A percentile compares a stretch with the other conserved stretches of the same genome.
Evolutionary conservation across 1,139 yeast species (phyloP).

Genomic region (Groenewaldozyma sp.): DNA sequence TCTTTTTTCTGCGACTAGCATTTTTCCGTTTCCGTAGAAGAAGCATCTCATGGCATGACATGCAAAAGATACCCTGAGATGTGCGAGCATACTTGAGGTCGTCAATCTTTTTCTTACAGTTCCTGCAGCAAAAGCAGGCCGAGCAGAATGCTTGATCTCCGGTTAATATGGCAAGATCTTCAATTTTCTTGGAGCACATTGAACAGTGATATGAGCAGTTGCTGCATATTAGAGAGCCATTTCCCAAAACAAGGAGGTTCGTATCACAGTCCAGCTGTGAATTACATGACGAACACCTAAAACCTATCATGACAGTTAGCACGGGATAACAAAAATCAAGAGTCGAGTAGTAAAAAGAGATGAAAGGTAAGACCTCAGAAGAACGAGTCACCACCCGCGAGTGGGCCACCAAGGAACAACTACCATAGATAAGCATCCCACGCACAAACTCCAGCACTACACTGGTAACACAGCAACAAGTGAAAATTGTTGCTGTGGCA

Average conservation of each 20-base stretch:
- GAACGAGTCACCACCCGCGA: no score
- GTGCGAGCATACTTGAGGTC: slow-evolving; percentile 91
- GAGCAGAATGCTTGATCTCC: slow-evolving; percentile 94
- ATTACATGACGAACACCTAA: slow-evolving; percentile 78
- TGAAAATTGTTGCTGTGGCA: no score
- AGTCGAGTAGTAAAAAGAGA: no score
- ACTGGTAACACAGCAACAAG: no score
- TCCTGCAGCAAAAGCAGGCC: slow-evolving; percentile 80
- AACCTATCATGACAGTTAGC: slow-evolving; percentile 26
- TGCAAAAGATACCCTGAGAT: slow-evolving; percentile 86
- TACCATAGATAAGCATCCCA: no score
- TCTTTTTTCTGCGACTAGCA: slow-evolving; percentile 7
- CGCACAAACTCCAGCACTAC: no score
- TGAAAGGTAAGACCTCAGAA: no score
- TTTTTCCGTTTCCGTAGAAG: slow-evolving; percentile 47
- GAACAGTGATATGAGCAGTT: slow-evolving; percentile 86
- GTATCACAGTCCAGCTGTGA: slow-evolving; percentile 76
- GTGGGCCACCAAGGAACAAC: no score
- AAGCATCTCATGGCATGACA: slow-evolving; percentile 82
- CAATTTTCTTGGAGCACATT: slow-evolving; percentile 81
- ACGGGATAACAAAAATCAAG: no score
- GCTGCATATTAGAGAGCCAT: slow-evolving; percentile 84
- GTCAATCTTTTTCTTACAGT: slow-evolving; percentile 80
- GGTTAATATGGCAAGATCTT: slow-evolving; percentile 90
- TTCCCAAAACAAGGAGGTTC: slow-evolving; percentile 82